phyloP scores from a whole-genome alignment of 2,329 filamentous ascomycete species.

The Neophaeococcomyces mojaviensis region DNA sequence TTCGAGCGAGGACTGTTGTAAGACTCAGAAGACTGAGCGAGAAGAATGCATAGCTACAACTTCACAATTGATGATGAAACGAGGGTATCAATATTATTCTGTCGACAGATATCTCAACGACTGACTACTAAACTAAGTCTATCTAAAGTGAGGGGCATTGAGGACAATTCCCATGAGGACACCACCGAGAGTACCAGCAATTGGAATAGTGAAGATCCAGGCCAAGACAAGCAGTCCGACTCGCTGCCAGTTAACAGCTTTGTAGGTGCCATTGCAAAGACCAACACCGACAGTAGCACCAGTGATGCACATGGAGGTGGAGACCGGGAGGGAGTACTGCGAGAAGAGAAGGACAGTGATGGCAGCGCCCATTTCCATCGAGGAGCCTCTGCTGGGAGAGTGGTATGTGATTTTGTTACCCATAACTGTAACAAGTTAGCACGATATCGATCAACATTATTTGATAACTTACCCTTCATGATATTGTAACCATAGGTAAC shows the following conservation, averaged over 20 bases:
- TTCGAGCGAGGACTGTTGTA: no score
- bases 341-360: constrained; percentile 71
- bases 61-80: no score
- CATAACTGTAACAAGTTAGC: constrained; percentile 51
- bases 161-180: constrained; percentile 47
- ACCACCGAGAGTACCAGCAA: constrained; percentile 52
- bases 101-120: no score
- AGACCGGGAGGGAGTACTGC: constrained; percentile 67
- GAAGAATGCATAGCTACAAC: no score
- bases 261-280: constrained; percentile 64
- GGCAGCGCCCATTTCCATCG: constrained; percentile 74
- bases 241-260: constrained; percentile 69
- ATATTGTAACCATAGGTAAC: constrained; percentile 76
- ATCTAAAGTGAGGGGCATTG: constrained; percentile 54
- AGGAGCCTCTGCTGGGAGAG: constrained; percentile 51
- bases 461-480: constrained; percentile 57
- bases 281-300: constrained; percentile 71
- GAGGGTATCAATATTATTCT: no score
- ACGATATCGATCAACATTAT: constrained; percentile 13
- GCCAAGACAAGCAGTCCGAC: constrained; percentile 59
- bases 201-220: constrained; percentile 60
- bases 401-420: constrained; percentile 74
- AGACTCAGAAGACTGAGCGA: no score
- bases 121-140: no score
- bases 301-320: constrained; percentile 72